phyloP scores from a whole-genome alignment of 345 rosid genomes.

The Populus pruinosa region DNA sequence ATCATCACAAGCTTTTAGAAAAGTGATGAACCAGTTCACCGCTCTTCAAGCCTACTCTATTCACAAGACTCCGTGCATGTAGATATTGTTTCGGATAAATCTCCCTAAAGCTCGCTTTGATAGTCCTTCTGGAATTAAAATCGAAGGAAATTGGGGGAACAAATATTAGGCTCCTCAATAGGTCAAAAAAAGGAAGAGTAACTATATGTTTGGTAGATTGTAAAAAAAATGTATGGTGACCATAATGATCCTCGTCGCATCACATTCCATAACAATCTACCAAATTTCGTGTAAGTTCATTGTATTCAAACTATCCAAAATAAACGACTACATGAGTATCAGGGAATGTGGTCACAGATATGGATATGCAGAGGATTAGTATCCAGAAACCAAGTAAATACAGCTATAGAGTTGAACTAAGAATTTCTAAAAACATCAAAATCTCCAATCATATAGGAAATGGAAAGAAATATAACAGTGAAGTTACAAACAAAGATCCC shows the following conservation, averaged over 20 bases:
- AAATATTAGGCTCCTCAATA: background rate
- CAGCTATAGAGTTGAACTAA: background rate
- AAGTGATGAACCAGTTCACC: constrained; percentile 10
- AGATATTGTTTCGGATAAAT: background rate
- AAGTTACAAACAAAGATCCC: too few species aligned
- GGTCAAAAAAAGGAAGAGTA: background rate
- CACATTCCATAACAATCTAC: background rate
- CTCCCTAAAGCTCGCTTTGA: constrained; percentile 3
- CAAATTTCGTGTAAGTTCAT: background rate
- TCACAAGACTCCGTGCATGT: constrained; percentile 8
- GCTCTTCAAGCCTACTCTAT: constrained; percentile 15
- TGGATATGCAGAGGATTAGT: background rate
- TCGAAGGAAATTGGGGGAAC: background rate
- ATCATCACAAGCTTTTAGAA: constrained; percentile 34
- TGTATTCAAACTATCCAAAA: background rate
- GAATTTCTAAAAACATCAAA: background rate
- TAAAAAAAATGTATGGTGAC: background rate
- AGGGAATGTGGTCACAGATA: too few species aligned
- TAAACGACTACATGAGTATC: background rate
- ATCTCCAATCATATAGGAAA: background rate
- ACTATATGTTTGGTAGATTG: background rate
- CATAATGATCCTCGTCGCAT: background rate
- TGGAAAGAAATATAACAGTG: background rate
- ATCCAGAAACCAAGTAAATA: constrained; percentile 4
- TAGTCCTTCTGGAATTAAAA: constrained; percentile 14